These are phyloP conservation scores for Torulaspora globosa DNA, from an alignment of 1,139 yeast genomes.

Conservation along the genomic window DNA sequence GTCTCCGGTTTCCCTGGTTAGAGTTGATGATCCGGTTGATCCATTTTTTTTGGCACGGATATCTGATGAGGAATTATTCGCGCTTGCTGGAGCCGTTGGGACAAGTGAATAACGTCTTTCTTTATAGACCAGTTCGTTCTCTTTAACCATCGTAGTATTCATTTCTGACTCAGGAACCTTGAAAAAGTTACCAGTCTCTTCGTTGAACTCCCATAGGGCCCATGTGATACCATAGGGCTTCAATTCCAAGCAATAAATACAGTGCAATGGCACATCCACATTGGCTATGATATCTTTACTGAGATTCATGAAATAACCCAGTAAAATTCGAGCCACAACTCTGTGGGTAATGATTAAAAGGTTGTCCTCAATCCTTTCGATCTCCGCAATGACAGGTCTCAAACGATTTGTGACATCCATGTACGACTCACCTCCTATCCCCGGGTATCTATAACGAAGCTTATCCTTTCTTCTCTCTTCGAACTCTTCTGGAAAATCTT, in stretches of 20 bases:
- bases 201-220: conserved; percentile 83
- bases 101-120: conserved; percentile 68
- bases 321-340: conserved; percentile 79
- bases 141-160: conserved; percentile 47
- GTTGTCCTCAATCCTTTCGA: conserved; percentile 88
- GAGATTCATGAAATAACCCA: conserved; percentile 85
- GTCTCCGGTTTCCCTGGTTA: conserved; percentile 4
- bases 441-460: conserved; percentile 84
- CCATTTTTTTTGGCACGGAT: conserved; percentile 19
- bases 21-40: conserved; percentile 16
- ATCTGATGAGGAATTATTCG: conserved; percentile 23
- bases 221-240: conserved; percentile 95
- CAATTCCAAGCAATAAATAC: conserved; percentile 83
- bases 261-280: conserved; percentile 87
- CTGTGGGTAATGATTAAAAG: conserved; percentile 80
- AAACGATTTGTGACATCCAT: conserved; percentile 87
- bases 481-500: conserved; percentile 70
- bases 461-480: conserved; percentile 70
- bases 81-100: conserved; percentile 60
- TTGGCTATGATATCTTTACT: conserved; percentile 82
- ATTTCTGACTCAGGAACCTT: conserved; percentile 66
- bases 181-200: conserved; percentile 69
- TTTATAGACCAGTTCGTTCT: conserved; percentile 61
- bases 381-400: conserved; percentile 84
- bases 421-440: conserved; percentile 96